Percentiles rank a stretch among this genome's conserved stretches.
These are phyloP conservation scores for Boletus nobilissimus DNA, from an alignment of 1,284 basidiomycete genomes.

Conservation along the genomic window DNA sequence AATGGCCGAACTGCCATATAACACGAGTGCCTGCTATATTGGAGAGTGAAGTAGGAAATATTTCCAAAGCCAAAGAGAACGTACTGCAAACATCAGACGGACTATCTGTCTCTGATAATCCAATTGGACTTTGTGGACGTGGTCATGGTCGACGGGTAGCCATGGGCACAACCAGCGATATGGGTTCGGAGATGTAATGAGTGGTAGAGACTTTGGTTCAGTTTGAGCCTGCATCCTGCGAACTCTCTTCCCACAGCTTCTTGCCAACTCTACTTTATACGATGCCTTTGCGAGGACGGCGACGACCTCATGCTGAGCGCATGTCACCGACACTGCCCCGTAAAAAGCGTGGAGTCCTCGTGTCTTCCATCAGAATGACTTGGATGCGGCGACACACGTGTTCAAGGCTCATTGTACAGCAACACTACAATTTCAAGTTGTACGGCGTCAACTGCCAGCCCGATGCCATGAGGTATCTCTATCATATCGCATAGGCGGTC, in stretches of 20 bases:
- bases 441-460: no score
- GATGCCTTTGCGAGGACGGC: no score
- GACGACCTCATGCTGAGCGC: no score
- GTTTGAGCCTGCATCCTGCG: neutral
- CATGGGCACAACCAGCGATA: neutral
- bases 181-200: neutral
- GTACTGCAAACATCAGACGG: conserved; percentile 13
- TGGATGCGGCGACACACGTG: no score
- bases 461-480: neutral
- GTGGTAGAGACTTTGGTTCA: neutral
- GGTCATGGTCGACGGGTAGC: neutral
- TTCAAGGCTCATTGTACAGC: no score
- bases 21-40: conserved; percentile 3
- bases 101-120: neutral
- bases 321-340: no score
- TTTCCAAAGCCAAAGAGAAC: neutral
- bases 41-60: neutral
- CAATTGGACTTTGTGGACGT: neutral
- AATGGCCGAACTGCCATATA: neutral
- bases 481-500: neutral
- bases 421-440: no score
- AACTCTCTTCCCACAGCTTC: no score
- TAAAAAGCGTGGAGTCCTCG: no score
- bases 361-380: no score
- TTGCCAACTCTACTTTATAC: no score